phyloP scores from a whole-genome alignment of 352 stramenopile species.

The Globisporangium lucens region DNA sequence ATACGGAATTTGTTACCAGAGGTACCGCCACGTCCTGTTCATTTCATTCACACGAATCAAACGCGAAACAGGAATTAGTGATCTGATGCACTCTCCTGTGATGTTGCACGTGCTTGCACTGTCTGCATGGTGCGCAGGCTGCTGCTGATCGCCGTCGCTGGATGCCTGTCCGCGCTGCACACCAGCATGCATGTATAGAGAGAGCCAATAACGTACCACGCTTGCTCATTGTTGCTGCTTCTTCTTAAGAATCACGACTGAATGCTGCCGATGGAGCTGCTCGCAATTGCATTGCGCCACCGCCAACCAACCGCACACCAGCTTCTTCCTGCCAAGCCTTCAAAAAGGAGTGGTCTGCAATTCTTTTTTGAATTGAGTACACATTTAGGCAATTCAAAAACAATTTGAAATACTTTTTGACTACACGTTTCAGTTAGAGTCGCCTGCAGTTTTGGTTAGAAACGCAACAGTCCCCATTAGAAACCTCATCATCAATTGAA shows the following conservation, averaged over 20 bases:
- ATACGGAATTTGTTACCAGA: constrained; percentile 99
- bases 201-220: constrained; percentile 47
- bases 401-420: neutral
- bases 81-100: neutral
- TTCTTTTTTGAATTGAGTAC: neutral
- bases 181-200: neutral
- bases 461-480: too few relatives aligned
- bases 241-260: constrained; percentile 86
- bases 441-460: too few relatives aligned
- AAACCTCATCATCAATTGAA: too few relatives aligned
- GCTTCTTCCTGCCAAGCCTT: neutral
- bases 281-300: constrained; percentile 3
- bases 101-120: neutral
- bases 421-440: neutral
- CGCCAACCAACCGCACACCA: constrained; percentile 26
- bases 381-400: neutral
- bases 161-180: neutral
- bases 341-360: neutral
- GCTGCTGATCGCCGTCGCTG: neutral
- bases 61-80: constrained; percentile 2
- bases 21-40: constrained; percentile 92
- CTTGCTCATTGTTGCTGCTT: constrained; percentile 83
- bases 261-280: neutral
- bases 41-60: neutral
- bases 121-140: neutral